Conservation (phyloP, 2,329 filamentous ascomycete genomes). For the Beauveria pseudobassiana region DNA sequence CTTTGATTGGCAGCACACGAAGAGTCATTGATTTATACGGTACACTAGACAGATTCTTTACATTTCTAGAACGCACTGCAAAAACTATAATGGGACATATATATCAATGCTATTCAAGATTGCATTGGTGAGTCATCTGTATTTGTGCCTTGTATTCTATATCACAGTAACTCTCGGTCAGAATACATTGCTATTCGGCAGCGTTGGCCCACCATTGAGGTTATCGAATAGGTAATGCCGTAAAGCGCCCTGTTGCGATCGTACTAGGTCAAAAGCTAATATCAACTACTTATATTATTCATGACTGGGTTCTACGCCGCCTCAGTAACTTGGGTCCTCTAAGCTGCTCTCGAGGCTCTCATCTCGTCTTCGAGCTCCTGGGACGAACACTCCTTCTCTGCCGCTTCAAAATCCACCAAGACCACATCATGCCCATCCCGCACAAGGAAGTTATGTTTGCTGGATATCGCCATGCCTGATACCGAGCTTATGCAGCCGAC, state of each 20-base stretch:
- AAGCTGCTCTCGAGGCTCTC: slow-evolving; percentile 16
- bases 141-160: too few species aligned
- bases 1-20: neutral
- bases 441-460: slow-evolving; percentile 28
- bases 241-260: too few species aligned
- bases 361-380: slow-evolving; percentile 20
- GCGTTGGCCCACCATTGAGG: too few species aligned
- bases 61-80: neutral
- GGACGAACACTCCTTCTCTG: slow-evolving; percentile 17
- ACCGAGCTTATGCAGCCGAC: slow-evolving; percentile 22
- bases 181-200: too few species aligned
- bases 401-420: slow-evolving; percentile 27
- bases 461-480: slow-evolving; percentile 27
- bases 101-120: too few species aligned
- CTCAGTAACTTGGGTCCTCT: neutral
- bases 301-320: neutral
- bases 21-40: neutral
- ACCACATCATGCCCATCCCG: slow-evolving; percentile 19
- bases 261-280: too few species aligned
- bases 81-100: too few species aligned
- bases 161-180: too few species aligned
- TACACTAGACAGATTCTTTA: neutral
- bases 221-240: too few species aligned
- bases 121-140: too few species aligned
- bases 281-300: neutral